Conservation (phyloP, 2,329 filamentous ascomycete species). For the Amauroascus niger region DNA sequence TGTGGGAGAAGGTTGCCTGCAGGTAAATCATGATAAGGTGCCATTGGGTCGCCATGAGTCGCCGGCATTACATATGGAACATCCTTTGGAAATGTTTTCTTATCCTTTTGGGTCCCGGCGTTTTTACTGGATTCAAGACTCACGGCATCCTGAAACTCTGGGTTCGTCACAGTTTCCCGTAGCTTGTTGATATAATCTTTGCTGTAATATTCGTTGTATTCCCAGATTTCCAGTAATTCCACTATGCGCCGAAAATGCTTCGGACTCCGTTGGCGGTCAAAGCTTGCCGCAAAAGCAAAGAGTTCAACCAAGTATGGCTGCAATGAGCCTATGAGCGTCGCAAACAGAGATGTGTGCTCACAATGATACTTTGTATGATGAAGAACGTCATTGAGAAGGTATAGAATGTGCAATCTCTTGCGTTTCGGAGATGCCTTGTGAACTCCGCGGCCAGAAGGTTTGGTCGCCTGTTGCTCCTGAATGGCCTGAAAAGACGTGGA, state of each 20-base stretch:
- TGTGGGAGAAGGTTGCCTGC: constrained; percentile 72
- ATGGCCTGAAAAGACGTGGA: constrained; percentile 47
- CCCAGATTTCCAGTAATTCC: constrained; percentile 60
- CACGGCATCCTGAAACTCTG: constrained; percentile 27
- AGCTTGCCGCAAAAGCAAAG: constrained; percentile 47
- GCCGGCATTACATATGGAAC: constrained; percentile 62
- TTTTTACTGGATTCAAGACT: constrained; percentile 24
- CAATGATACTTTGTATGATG: constrained; percentile 55
- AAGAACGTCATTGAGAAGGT: constrained; percentile 68
- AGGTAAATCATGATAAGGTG: constrained; percentile 71
- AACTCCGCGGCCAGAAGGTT: constrained; percentile 18
- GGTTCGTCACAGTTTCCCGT: constrained; percentile 47
- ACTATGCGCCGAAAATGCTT: constrained; percentile 58
- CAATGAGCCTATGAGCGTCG: constrained; percentile 47
- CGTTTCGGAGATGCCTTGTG: constrained; percentile 50
- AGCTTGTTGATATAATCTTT: constrained; percentile 48
- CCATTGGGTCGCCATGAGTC: constrained; percentile 63
- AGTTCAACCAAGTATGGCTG: constrained; percentile 54
- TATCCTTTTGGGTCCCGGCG: constrained; percentile 28
- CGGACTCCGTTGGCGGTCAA: constrained; percentile 48
- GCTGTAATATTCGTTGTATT: constrained; percentile 54
- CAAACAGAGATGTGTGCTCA: constrained; percentile 35
- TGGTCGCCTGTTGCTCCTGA: constrained; percentile 14
- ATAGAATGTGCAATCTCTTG: constrained; percentile 64
- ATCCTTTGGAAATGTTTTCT: constrained; percentile 39